Percentiles rank a stretch among this genome's conserved stretches.
phyloP scores from a whole-genome alignment of 352 stramenopile genomes.

The Globisporangium radiosum region DNA sequence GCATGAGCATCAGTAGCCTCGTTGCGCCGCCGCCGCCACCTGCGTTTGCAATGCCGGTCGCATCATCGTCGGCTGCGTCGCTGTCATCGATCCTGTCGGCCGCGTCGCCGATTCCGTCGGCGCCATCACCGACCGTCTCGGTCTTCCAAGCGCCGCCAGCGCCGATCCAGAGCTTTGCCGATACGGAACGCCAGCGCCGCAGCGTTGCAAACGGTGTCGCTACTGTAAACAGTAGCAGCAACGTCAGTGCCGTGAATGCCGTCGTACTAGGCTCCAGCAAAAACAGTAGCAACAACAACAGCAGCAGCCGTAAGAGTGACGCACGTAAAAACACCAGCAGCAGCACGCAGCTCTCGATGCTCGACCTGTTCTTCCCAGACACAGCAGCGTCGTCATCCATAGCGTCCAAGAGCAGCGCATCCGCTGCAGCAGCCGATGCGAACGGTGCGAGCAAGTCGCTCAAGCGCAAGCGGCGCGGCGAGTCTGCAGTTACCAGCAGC shows the following conservation, averaged over 20 bases:
- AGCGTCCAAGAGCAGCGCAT: not conserved
- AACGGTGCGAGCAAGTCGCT: slow-evolving; percentile 22
- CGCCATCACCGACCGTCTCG: slow-evolving; percentile 16
- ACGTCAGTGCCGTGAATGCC: not conserved
- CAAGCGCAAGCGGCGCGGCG: slow-evolving; percentile 39
- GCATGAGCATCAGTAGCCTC: slow-evolving; percentile 17
- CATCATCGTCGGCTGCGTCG: slow-evolving; percentile 7
- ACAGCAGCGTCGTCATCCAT: not conserved
- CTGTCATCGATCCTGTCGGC: slow-evolving; percentile 15
- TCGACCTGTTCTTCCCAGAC: slow-evolving; percentile 54
- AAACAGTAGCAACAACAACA: slow-evolving; percentile 3
- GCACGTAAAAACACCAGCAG: not conserved
- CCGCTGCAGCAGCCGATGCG: not conserved
- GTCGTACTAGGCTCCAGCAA: not conserved
- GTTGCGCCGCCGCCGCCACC: slow-evolving; percentile 5
- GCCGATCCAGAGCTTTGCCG: slow-evolving; percentile 54
- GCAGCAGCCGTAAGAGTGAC: not conserved
- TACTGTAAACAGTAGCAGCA: not conserved
- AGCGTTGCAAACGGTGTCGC: not conserved
- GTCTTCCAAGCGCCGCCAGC: slow-evolving; percentile 52
- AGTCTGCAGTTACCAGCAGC: not conserved
- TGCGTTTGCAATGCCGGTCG: slow-evolving; percentile 8
- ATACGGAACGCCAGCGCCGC: slow-evolving; percentile 28
- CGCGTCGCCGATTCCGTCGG: slow-evolving; percentile 8
- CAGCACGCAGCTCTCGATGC: slow-evolving; percentile 29